Evolutionary conservation across 345 rosid species (phyloP).

Genomic region (Litchi chinensis): DNA sequence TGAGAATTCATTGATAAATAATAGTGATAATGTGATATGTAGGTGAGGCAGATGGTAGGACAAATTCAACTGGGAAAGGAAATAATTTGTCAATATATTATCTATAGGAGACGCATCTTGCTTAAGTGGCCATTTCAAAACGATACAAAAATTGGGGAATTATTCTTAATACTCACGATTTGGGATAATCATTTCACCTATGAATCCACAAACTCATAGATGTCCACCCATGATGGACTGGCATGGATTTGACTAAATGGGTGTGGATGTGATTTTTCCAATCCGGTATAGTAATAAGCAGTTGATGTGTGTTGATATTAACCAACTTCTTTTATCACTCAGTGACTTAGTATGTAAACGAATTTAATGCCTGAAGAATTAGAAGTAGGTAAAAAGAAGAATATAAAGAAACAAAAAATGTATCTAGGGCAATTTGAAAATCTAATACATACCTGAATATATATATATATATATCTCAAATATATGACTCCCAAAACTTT

Average conservation of each 20-base stretch:
- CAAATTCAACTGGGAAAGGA: background rate
- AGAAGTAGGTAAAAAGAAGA: background rate
- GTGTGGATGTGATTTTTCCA: no score
- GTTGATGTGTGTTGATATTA: no score
- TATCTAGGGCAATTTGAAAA: background rate
- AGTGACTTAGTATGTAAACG: background rate
- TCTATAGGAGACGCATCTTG: background rate
- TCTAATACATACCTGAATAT: conserved; percentile 43
- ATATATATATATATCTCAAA: conserved; percentile 59
- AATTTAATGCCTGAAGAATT: no score
- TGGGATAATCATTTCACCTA: no score
- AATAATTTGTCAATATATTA: background rate
- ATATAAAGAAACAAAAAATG: background rate
- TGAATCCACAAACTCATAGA: no score
- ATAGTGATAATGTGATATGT: background rate
- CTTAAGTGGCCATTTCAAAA: background rate
- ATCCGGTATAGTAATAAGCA: background rate
- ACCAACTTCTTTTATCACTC: background rate
- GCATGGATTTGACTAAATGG: no score
- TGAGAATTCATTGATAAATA: background rate
- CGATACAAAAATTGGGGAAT: background rate
- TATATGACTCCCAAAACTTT: conserved; percentile 48
- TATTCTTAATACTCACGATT: background rate
- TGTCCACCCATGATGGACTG: no score
- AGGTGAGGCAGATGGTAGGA: background rate